A percentile compares a stretch with the other conserved stretches of the same genome.
phyloP scores from a whole-genome alignment of 2,329 filamentous ascomycete genomes.

The Shiraia bambusicola region DNA sequence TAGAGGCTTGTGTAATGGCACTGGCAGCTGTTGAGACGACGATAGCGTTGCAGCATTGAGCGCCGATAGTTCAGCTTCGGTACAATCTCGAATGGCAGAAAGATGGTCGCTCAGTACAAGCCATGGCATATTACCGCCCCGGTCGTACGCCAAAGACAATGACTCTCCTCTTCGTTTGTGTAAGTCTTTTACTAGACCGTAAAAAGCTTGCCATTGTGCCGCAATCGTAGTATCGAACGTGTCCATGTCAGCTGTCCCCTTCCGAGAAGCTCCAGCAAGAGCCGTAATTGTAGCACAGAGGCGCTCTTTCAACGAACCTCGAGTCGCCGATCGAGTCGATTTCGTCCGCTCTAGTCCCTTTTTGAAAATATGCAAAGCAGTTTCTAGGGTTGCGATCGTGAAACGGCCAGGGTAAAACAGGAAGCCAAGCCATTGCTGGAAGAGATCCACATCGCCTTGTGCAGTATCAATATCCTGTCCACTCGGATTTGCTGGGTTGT shows the following conservation, averaged over 20 bases:
- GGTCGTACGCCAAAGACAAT: constrained; percentile 74
- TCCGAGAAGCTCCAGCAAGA: constrained; percentile 65
- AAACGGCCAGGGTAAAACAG: constrained; percentile 84
- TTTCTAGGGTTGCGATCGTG: constrained; percentile 75
- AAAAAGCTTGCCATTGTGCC: constrained; percentile 87
- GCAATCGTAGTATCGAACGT: constrained; percentile 73
- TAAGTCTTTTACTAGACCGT: constrained; percentile 79
- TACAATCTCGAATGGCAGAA: constrained; percentile 77
- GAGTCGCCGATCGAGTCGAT: constrained; percentile 21
- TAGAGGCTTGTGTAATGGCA: constrained; percentile 37
- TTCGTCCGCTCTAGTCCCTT: constrained; percentile 53
- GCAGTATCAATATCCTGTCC: constrained; percentile 34
- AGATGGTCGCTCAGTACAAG: constrained; percentile 80
- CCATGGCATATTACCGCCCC: constrained; percentile 73
- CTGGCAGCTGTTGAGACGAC: constrained; percentile 15
- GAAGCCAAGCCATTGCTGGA: constrained; percentile 80
- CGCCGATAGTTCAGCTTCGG: constrained; percentile 70
- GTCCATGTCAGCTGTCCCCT: constrained; percentile 70
- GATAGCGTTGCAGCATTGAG: constrained; percentile 61
- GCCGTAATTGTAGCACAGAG: constrained; percentile 72
- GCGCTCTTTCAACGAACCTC: constrained; percentile 69
- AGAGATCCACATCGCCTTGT: constrained; percentile 52
- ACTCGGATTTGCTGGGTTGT: constrained; percentile 42
- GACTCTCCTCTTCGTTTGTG: constrained; percentile 84
- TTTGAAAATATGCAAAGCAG: constrained; percentile 79